phyloP scores from a whole-genome alignment of 495 filamentous ascomycete genomes.

The Entonaema liquescens region DNA sequence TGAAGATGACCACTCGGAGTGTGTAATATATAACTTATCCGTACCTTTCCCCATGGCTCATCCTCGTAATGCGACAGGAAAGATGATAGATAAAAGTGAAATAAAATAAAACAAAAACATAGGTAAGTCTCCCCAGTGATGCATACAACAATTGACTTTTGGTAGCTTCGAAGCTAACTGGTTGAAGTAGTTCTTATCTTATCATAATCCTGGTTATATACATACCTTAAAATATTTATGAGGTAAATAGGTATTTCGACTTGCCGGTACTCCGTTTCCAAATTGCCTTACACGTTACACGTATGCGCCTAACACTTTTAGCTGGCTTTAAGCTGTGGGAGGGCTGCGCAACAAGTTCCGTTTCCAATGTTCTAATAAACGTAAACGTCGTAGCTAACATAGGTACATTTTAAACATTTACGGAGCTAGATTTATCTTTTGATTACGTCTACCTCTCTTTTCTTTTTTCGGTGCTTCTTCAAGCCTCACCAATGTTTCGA shows the following conservation, averaged over 20 bases:
- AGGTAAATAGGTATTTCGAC: constrained; percentile 5
- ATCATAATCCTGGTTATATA: constrained; percentile 17
- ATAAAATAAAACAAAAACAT: background rate
- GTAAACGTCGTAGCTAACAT: background rate
- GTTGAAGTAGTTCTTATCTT: constrained; percentile 29
- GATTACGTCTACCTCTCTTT: background rate
- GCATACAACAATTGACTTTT: background rate
- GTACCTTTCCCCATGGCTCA: constrained; percentile 61
- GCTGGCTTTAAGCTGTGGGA: background rate
- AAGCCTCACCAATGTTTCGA: constrained; percentile 17
- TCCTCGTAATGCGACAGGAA: constrained; percentile 11
- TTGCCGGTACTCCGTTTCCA: background rate
- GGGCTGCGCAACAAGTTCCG: constrained; percentile 3
- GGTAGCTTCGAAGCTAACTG: constrained; percentile 8
- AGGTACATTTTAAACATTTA: background rate
- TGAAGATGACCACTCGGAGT: constrained; percentile 93
- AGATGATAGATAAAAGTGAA: background rate
- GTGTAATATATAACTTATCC: constrained; percentile 90
- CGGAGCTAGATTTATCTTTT: background rate
- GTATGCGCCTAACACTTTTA: constrained; percentile 5
- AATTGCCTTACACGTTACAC: constrained; percentile 11
- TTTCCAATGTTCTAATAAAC: background rate
- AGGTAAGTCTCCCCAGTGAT: constrained; percentile 6
- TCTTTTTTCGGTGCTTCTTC: background rate
- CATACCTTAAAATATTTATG: background rate